Base-by-base conservation (phyloP, 2,329 filamentous ascomycete species). In the Verticillium zaregamsianum region DNA sequence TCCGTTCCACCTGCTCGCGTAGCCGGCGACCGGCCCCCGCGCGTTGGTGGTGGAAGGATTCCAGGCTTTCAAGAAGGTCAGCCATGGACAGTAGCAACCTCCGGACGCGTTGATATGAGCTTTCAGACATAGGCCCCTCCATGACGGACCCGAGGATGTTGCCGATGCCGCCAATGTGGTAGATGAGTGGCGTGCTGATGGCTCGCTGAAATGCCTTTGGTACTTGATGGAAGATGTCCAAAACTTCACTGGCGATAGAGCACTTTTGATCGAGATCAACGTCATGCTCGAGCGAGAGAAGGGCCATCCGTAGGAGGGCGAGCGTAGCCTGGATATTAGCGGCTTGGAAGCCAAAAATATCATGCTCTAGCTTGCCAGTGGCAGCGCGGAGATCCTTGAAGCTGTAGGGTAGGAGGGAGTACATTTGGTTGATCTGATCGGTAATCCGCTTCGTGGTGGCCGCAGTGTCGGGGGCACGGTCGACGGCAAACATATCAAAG, bases 241-340 rank as follows among this genome's bases (percentile, higher is more conserved):
- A 63, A 5, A 74, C 71, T 17, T 74, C 67, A 35, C 67, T 62
- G 8, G 70, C 72, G 11, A 74, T 68, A 15, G 67, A 63, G 64
- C 72, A 74, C 56, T 69, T 69, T 61, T 69, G 68, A 32, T 71
- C 68, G 14, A 72, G 64, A 58, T 68, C 68, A 31, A 64, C 68
- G 17, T 69, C 68, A 2, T 62, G 65, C 32, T 70, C 68, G 15
- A 57, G 55, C 9, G 70, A 69, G 45, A 73, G 68, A 15, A 70
- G 52, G 4, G 73, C 69, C 64, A 74, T 74, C 12, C 72, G 69
- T 15, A 74, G 64, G 52, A 75, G 67, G 20, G 70, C 68, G 52
- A 74, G 65, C 14, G 68, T 73, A n/a, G 68, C 71, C 40, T 69
- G 67, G 58, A 74, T 74, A 55, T 74, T 74, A 59, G 72, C 72